Percentiles rank a stretch among this genome's conserved stretches.
These are phyloP conservation scores for Xylariaceae sp. DNA, from an alignment of 2,329 filamentous ascomycete species.

Conservation along the genomic window DNA sequence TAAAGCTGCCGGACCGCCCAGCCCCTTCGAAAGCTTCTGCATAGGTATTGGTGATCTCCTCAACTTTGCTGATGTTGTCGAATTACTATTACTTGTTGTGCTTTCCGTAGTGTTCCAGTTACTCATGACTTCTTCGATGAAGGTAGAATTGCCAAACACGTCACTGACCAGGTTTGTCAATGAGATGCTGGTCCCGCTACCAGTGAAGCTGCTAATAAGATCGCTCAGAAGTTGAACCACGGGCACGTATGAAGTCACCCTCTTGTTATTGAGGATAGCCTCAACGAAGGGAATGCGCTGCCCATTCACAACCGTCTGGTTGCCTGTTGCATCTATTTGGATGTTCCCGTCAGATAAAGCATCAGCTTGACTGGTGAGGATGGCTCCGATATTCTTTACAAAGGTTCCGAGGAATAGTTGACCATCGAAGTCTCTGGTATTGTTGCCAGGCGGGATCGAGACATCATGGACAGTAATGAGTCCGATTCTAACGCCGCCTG, in stretches of 20 bases:
- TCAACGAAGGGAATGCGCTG: constrained; percentile 41
- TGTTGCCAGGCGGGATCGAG: constrained; percentile 38
- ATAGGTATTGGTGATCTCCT: constrained; percentile 9
- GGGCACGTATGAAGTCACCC: constrained; percentile 30
- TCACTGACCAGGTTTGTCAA: constrained; percentile 32
- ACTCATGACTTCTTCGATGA: constrained; percentile 31
- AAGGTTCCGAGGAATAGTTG: constrained; percentile 36
- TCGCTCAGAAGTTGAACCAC: constrained; percentile 35
- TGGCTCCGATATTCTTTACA: constrained; percentile 35
- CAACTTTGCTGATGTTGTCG: constrained; percentile 4
- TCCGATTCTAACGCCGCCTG: constrained; percentile 36
- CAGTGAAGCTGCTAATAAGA: constrained; percentile 32
- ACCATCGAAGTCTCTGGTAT: constrained; percentile 35
- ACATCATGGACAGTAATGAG: constrained; percentile 35
- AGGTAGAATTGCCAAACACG: constrained; percentile 35
- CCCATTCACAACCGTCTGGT: constrained; percentile 37
- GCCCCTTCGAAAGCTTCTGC: constrained; percentile 12
- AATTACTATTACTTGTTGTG: neutral
- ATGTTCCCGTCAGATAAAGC: constrained; percentile 36
- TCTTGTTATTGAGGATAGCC: constrained; percentile 35
- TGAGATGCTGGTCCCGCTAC: constrained; percentile 19
- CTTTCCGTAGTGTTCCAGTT: constrained; percentile 28
- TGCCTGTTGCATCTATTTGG: constrained; percentile 36
- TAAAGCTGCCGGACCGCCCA: constrained; percentile 17
- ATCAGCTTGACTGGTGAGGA: constrained; percentile 33